phyloP scores from a whole-genome alignment of 208 protist species.

The Hexamita inflata region DNA sequence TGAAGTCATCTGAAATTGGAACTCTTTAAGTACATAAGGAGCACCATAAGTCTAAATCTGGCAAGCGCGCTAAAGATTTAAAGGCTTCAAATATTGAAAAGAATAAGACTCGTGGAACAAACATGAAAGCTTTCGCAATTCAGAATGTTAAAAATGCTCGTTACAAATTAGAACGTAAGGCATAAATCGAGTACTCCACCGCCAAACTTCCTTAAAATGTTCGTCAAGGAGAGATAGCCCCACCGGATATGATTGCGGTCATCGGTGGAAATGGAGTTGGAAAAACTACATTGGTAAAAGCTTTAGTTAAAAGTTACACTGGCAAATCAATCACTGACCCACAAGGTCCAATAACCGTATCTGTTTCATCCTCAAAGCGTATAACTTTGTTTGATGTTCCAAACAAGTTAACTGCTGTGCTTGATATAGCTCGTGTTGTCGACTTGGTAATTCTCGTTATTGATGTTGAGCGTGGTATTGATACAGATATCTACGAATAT shows the following conservation, averaged over 20 bases:
- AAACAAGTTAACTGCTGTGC: not conserved
- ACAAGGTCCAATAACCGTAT: not conserved
- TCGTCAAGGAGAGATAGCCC: not conserved
- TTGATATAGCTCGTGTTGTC: not conserved
- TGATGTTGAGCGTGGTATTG: not conserved
- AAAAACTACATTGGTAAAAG: slow-evolving; percentile 19
- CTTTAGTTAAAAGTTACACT: not conserved
- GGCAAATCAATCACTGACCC: not conserved
- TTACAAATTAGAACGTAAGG: not conserved
- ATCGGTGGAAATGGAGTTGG: not conserved
- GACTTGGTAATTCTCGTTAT: slow-evolving; percentile 12
- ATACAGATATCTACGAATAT: slow-evolving; percentile 9
- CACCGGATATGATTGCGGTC: slow-evolving; percentile 6
- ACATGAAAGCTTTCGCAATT: slow-evolving; percentile 2
- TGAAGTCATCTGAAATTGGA: too few relatives aligned
- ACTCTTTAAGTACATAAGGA: too few relatives aligned
- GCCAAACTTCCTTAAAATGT: not conserved
- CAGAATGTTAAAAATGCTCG: not conserved
- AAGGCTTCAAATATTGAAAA: too few relatives aligned
- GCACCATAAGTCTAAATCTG: too few relatives aligned
- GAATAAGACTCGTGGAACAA: too few relatives aligned
- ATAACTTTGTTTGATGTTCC: slow-evolving; percentile 23
- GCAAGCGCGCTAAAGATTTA: too few relatives aligned
- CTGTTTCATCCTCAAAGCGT: not conserved
- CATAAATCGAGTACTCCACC: not conserved